Percentiles rank a stretch among this genome's conserved stretches.
phyloP scores from a whole-genome alignment of 352 stramenopile species.

The Pythium grandisporangium region DNA sequence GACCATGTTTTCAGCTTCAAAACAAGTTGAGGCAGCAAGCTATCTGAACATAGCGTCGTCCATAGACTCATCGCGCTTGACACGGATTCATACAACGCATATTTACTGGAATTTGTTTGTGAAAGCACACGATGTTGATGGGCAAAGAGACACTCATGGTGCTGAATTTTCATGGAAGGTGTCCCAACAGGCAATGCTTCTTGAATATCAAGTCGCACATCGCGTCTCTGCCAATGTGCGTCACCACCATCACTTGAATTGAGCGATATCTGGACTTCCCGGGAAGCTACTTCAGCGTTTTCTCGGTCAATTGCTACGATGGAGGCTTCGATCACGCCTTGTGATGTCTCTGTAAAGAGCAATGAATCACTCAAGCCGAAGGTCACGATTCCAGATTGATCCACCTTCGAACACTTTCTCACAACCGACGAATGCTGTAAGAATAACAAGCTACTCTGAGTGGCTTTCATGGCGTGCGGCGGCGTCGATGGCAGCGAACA shows the following conservation, averaged over 20 bases:
- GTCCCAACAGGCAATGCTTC: slow-evolving; percentile 1
- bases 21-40: not conserved
- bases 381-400: not conserved
- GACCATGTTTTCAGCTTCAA: slow-evolving; percentile 6
- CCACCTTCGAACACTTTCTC: not conserved
- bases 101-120: slow-evolving; percentile 7
- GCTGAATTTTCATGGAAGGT: slow-evolving; percentile 5
- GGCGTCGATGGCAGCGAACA: too few relatives aligned
- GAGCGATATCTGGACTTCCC: not conserved
- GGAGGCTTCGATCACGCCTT: not conserved
- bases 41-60: slow-evolving; percentile 4
- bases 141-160: not conserved
- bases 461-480: too few relatives aligned
- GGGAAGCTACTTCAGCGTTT: not conserved
- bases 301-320: not conserved
- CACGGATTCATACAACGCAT: slow-evolving; percentile 9
- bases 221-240: not conserved
- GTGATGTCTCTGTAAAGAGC: not conserved
- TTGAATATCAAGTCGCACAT: slow-evolving; percentile 1
- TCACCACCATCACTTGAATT: not conserved
- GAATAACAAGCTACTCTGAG: not conserved
- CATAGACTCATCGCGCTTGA: slow-evolving; percentile 8
- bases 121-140: not conserved
- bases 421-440: not conserved
- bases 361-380: not conserved